A percentile compares a stretch with the other conserved stretches of the same genome.
These are phyloP conservation scores for Tulasnella sp. DNA, from an alignment of 768 basidiomycete genomes.

Conservation along the genomic window DNA sequence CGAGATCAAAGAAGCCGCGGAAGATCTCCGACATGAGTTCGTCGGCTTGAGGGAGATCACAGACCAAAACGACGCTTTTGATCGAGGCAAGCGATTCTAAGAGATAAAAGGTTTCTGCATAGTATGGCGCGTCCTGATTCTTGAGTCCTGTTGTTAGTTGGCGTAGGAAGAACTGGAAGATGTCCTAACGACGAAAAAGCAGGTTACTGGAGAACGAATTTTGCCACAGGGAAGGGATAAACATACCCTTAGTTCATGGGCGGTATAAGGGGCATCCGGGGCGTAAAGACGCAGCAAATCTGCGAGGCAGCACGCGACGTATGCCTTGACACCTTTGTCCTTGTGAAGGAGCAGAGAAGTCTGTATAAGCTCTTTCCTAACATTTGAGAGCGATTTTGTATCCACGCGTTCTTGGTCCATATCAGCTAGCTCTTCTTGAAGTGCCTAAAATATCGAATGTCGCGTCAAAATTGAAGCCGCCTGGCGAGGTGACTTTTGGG, in stretches of 20 bases:
- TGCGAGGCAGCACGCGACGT: conserved; percentile 88
- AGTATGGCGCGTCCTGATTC: conserved; percentile 74
- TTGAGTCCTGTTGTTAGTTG: conserved; percentile 76
- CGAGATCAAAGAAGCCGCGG: conserved; percentile 72
- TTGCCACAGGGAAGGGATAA: background rate
- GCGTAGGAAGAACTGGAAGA: conserved; percentile 93
- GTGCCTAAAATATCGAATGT: conserved; percentile 31
- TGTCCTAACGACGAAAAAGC: conserved; percentile 52
- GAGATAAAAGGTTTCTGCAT: conserved; percentile 91
- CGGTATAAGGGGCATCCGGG: conserved; percentile 93
- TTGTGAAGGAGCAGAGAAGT: conserved; percentile 84
- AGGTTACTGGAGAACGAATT: background rate
- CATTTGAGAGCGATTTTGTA: conserved; percentile 58
- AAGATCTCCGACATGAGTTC: conserved; percentile 81
- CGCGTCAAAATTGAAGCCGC: background rate
- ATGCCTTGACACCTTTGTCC: conserved; percentile 93
- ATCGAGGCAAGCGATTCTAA: conserved; percentile 89
- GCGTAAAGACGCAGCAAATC: conserved; percentile 92
- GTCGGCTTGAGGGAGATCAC: conserved; percentile 83
- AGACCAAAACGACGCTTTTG: conserved; percentile 90
- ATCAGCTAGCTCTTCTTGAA: conserved; percentile 53
- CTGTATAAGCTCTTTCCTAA: conserved; percentile 74
- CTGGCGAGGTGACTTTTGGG: background rate
- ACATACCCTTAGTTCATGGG: conserved; percentile 59
- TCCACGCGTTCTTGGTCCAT: conserved; percentile 89